Conservation (phyloP, 2,329 filamentous ascomycete genomes). For the Coniochaeta sp. region DNA sequence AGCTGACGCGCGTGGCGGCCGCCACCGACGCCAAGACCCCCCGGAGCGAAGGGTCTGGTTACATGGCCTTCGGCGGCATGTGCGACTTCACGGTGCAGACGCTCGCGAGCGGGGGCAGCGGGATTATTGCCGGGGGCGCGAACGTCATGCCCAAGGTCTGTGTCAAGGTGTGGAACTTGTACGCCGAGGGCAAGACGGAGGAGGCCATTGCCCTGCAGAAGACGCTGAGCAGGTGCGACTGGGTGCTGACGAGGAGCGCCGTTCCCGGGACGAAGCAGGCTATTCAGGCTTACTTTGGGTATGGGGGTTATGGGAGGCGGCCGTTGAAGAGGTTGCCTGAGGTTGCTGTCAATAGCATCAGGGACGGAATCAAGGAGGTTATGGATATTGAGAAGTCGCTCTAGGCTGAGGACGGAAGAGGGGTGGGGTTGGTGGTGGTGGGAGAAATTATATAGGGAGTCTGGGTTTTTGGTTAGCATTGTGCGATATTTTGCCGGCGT, state of each 20-base stretch:
- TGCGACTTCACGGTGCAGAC: slow-evolving; percentile 85
- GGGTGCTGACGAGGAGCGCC: slow-evolving; percentile 74
- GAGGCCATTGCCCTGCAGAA: slow-evolving; percentile 73
- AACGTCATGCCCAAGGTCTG: slow-evolving; percentile 82
- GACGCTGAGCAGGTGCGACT: slow-evolving; percentile 71
- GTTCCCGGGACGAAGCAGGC: slow-evolving; percentile 83
- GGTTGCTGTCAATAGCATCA: slow-evolving; percentile 44
- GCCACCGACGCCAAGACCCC: slow-evolving; percentile 65
- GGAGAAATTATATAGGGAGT: not conserved
- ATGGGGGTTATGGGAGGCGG: slow-evolving; percentile 68
- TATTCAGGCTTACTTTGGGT: slow-evolving; percentile 74
- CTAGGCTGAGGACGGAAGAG: slow-evolving; percentile 24
- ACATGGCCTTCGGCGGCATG: slow-evolving; percentile 83
- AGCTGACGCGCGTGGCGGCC: slow-evolving; percentile 73
- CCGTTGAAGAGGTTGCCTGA: slow-evolving; percentile 62
- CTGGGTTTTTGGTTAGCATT: not conserved
- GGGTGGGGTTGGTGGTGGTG: not conserved
- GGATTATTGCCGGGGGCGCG: slow-evolving; percentile 79
- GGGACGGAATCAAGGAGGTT: slow-evolving; percentile 52
- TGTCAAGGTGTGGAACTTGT: slow-evolving; percentile 72
- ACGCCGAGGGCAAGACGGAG: slow-evolving; percentile 62
- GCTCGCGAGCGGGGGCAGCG: slow-evolving; percentile 68
- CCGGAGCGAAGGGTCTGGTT: slow-evolving; percentile 50
- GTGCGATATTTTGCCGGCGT: not conserved
- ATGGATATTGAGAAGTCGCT: slow-evolving; percentile 58